A percentile compares a stretch with the other conserved stretches of the same genome.
Conservation (phyloP, 306 rosid genomes). For the Vigna reflexopilosa region DNA sequence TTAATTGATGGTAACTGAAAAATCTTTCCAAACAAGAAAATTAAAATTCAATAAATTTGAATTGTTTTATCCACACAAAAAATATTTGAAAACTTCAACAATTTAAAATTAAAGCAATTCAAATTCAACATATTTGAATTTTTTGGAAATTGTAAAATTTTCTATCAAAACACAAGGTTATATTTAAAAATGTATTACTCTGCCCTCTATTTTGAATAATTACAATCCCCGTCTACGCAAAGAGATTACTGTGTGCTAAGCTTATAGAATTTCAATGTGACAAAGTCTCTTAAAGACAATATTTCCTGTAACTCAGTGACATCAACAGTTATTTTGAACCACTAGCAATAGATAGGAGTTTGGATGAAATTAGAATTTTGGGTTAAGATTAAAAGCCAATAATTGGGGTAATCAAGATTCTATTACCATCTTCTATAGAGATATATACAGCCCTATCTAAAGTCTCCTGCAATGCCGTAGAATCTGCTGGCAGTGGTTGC, state of each 20-base stretch:
- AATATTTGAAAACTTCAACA: too few species aligned
- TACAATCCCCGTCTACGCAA: not conserved
- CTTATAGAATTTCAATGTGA: not conserved
- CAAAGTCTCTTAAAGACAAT: not conserved
- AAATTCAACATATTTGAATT: too few species aligned
- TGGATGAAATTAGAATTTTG: not conserved
- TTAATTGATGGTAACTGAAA: too few species aligned
- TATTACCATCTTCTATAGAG: not conserved
- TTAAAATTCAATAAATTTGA: too few species aligned
- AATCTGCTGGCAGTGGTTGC: not conserved
- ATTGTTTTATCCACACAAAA: too few species aligned
- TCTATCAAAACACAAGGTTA: too few species aligned
- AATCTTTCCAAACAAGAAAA: too few species aligned
- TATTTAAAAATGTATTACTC: not conserved
- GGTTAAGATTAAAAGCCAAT: not conserved
- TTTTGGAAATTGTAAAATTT: too few species aligned
- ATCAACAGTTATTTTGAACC: not conserved
- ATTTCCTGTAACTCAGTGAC: not conserved
- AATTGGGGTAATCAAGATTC: not conserved
- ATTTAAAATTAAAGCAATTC: too few species aligned
- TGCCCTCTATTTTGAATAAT: not conserved
- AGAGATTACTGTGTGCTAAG: not conserved
- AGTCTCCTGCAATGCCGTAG: not conserved
- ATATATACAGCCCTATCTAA: too few species aligned
- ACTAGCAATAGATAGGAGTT: not conserved